Evolutionary conservation across 2,329 filamentous ascomycete species (phyloP).

Genomic region (Phialophora verrucosa): DNA sequence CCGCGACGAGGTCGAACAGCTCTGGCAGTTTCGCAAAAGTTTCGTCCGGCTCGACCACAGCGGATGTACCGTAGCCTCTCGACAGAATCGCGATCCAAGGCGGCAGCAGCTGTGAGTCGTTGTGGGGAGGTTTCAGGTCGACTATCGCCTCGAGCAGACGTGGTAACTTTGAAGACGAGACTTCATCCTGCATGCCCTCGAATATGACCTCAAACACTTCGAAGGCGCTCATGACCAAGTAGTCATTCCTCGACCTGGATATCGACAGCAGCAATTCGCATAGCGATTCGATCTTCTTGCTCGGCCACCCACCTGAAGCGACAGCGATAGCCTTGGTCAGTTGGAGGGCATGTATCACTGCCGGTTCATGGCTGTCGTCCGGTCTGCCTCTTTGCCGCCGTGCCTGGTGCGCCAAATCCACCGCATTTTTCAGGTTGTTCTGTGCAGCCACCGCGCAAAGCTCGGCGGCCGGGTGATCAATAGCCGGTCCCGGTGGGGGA

Average conservation of each 20-base stretch:
- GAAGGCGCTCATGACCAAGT: slow-evolving; percentile 93
- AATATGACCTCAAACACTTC: slow-evolving; percentile 99
- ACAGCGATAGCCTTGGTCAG: slow-evolving; percentile 87
- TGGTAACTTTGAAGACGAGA: slow-evolving; percentile 87
- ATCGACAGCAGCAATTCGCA: slow-evolving; percentile 90
- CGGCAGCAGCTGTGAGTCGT: slow-evolving; percentile 91
- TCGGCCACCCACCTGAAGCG: slow-evolving; percentile 92
- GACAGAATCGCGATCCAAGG: slow-evolving; percentile 97
- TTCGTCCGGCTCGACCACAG: slow-evolving; percentile 85
- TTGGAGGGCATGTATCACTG: slow-evolving; percentile 88
- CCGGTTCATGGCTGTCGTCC: slow-evolving; percentile 72
- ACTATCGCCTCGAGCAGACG: slow-evolving; percentile 88
- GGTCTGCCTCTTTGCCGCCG: slow-evolving; percentile 66
- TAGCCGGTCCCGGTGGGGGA: slow-evolving; percentile 85
- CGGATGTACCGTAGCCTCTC: slow-evolving; percentile 89
- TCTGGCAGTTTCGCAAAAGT: slow-evolving; percentile 90
- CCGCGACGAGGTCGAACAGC: slow-evolving; percentile 77
- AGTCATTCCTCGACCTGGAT: slow-evolving; percentile 88
- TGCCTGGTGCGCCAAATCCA: slow-evolving; percentile 70
- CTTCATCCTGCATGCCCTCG: slow-evolving; percentile 83
- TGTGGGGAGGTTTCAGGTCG: slow-evolving; percentile 87
- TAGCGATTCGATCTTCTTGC: slow-evolving; percentile 88
- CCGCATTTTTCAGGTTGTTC: slow-evolving; percentile 73
- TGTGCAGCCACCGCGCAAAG: slow-evolving; percentile 94
- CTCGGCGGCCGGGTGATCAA: slow-evolving; percentile 93